phyloP scores from a whole-genome alignment of 2,329 filamentous ascomycete genomes.

The Metarhizium robertsii region DNA sequence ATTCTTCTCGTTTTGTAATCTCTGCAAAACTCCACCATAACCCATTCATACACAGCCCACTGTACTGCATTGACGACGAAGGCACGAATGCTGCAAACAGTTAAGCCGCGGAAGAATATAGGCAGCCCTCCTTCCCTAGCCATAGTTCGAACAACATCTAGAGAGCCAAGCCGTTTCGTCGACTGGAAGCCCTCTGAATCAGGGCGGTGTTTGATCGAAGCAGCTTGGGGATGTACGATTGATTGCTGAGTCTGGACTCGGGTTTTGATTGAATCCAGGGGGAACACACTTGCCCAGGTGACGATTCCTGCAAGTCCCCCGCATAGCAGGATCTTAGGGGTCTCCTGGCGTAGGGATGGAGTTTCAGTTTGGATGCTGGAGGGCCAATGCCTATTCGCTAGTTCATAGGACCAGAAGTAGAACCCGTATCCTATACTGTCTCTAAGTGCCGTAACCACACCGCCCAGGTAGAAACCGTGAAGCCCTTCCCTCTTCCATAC shows the following conservation, averaged over 20 bases:
- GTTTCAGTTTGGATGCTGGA: constrained; percentile 15
- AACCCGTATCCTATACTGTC: constrained; percentile 95
- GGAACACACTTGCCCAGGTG: constrained; percentile 87
- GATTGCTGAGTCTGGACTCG: constrained; percentile 68
- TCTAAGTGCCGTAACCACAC: constrained; percentile 68
- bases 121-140: constrained; percentile 54
- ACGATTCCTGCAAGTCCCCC: constrained; percentile 80
- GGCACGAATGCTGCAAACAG: constrained; percentile 73
- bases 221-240: constrained; percentile 2
- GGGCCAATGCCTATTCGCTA: constrained; percentile 53
- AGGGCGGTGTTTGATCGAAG: neutral
- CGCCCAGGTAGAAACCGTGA: constrained; percentile 71
- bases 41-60: constrained; percentile 88
- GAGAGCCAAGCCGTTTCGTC: constrained; percentile 35
- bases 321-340: constrained; percentile 63
- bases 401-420: constrained; percentile 91
- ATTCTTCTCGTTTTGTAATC: neutral
- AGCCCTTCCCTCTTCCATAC: constrained; percentile 50
- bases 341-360: constrained; percentile 29
- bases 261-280: constrained; percentile 87
- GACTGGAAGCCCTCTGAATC: neutral
- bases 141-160: constrained; percentile 54
- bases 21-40: constrained; percentile 52
- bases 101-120: constrained; percentile 65
- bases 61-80: constrained; percentile 91